Evolutionary conservation across 768 basidiomycete genomes (phyloP).

Genomic region (Gymnopilus dilepis): DNA sequence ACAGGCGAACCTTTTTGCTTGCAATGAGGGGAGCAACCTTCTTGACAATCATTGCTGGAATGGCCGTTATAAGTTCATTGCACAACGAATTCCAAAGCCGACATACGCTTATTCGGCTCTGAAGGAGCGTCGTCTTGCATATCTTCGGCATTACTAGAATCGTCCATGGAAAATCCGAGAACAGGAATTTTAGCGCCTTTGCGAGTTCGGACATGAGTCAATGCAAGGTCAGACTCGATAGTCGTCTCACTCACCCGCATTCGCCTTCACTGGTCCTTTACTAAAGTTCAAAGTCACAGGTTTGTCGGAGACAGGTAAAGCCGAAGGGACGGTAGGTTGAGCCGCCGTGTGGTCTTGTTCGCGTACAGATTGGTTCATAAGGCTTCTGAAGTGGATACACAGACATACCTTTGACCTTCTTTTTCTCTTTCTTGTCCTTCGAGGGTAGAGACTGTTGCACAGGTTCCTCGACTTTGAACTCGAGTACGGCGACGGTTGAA

Average conservation of each 20-base stretch:
- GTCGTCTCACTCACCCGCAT: slow-evolving; percentile 27
- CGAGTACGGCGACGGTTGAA: slow-evolving; percentile 74
- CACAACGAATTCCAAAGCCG: slow-evolving; percentile 2
- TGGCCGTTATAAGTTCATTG: not conserved
- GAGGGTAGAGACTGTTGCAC: slow-evolving; percentile 39
- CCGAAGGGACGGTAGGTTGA: slow-evolving; percentile 58
- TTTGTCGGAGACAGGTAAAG: slow-evolving; percentile 76
- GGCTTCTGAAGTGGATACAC: not conserved
- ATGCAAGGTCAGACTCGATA: not conserved
- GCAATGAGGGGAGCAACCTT: slow-evolving; percentile 84
- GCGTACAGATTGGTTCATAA: slow-evolving; percentile 6
- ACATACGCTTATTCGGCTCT: slow-evolving; percentile 58
- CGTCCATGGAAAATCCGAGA: slow-evolving; percentile 74
- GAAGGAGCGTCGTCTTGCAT: slow-evolving; percentile 48
- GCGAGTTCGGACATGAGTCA: not conserved
- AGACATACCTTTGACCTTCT: slow-evolving; percentile 56
- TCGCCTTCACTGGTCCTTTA: slow-evolving; percentile 49
- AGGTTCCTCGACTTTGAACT: slow-evolving; percentile 78
- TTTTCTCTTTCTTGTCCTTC: slow-evolving; percentile 64
- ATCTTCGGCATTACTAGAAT: slow-evolving; percentile 51
- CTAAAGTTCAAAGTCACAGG: slow-evolving; percentile 81
- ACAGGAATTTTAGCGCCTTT: slow-evolving; percentile 43
- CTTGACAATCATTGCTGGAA: slow-evolving; percentile 50
- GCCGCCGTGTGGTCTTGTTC: slow-evolving; percentile 38
- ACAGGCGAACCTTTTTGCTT: slow-evolving; percentile 73